Percentiles rank a stretch among this genome's conserved stretches.
phyloP scores from a whole-genome alignment of 169 alveolate species.

The Plasmodium gallinaceum region DNA sequence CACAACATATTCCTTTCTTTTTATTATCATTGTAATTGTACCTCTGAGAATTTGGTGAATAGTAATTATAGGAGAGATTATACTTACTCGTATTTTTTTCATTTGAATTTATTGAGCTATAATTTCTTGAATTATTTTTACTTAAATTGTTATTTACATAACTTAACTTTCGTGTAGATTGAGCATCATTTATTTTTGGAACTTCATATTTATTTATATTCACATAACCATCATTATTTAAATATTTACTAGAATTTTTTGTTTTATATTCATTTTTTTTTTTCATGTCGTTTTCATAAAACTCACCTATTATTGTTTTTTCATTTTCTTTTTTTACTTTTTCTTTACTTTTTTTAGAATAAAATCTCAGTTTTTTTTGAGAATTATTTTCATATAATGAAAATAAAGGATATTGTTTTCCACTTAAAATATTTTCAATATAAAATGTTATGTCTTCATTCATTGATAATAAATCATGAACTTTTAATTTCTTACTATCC shows the following conservation, averaged over 20 bases:
- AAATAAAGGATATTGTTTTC: slow-evolving; percentile 69
- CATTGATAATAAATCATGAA: slow-evolving; percentile 46
- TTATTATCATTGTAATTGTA: slow-evolving; percentile 73
- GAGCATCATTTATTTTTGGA: slow-evolving; percentile 31
- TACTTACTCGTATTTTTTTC: slow-evolving; percentile 55
- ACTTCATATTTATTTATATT: slow-evolving; percentile 36
- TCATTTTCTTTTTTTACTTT: slow-evolving; percentile 34
- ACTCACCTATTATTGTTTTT: slow-evolving; percentile 7
- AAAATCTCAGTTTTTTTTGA: slow-evolving; percentile 44
- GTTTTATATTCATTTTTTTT: slow-evolving; percentile 61
- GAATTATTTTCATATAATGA: slow-evolving; percentile 74
- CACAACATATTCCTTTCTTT: slow-evolving; percentile 77
- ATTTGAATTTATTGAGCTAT: slow-evolving; percentile 13
- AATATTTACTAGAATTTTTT: slow-evolving; percentile 71
- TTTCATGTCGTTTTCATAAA: slow-evolving; percentile 16
- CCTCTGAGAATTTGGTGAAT: slow-evolving; percentile 72
- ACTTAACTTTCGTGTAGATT: slow-evolving; percentile 10
- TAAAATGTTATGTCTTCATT: slow-evolving; percentile 33
- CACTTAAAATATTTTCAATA: slow-evolving; percentile 62
- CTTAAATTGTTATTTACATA: slow-evolving; percentile 35
- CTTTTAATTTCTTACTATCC: slow-evolving; percentile 75
- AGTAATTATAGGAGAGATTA: slow-evolving; percentile 60
- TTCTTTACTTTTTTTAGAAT: slow-evolving; percentile 40
- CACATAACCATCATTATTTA: slow-evolving; percentile 13
- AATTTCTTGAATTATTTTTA: slow-evolving; percentile 35